A percentile compares a stretch with the other conserved stretches of the same genome.
phyloP scores from a whole-genome alignment of 2,329 filamentous ascomycete species.

The Magnaporthiopsis poae region DNA sequence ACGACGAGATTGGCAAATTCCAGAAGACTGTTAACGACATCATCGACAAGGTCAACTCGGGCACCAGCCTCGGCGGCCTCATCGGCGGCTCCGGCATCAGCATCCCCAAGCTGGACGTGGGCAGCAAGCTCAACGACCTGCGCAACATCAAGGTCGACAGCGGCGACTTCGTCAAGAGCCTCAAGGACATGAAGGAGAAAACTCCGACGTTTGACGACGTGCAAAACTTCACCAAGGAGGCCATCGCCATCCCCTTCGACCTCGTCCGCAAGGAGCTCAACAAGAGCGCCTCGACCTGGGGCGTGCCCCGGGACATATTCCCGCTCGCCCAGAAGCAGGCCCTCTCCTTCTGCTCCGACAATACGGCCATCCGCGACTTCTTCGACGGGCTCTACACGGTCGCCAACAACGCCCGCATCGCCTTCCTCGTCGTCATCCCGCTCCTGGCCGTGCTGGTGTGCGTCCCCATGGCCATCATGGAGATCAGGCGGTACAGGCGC shows the following conservation, averaged over 20 bases:
- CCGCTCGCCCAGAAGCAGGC: slow-evolving; percentile 74
- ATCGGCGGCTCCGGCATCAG: slow-evolving; percentile 21
- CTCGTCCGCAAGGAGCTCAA: slow-evolving; percentile 66
- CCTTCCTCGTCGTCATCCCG: slow-evolving; percentile 66
- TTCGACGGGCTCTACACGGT: slow-evolving; percentile 63
- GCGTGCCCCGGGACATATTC: slow-evolving; percentile 68
- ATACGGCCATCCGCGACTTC: slow-evolving; percentile 72
- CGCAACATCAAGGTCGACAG: slow-evolving; percentile 60
- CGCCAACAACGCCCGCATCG: slow-evolving; percentile 58
- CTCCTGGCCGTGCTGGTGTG: slow-evolving; percentile 63
- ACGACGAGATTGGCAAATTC: slow-evolving; percentile 36
- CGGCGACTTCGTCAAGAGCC: slow-evolving; percentile 54
- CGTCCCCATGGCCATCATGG: slow-evolving; percentile 68
- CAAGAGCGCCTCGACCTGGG: slow-evolving; percentile 59
- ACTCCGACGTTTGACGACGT: slow-evolving; percentile 78
- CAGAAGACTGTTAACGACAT: slow-evolving; percentile 3
- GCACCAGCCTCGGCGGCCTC: slow-evolving; percentile 38
- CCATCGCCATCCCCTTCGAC: slow-evolving; percentile 72
- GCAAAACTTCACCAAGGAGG: slow-evolving; percentile 66
- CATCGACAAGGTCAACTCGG: slow-evolving; percentile 34
- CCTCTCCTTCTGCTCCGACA: slow-evolving; percentile 79
- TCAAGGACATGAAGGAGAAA: slow-evolving; percentile 63
- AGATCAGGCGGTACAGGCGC: slow-evolving; percentile 65
- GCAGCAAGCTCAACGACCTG: slow-evolving; percentile 53
- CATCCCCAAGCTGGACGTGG: slow-evolving; percentile 41